Evolutionary conservation across 169 alveolate genomes (phyloP).

Genomic region (Eimeria tenella): DNA sequence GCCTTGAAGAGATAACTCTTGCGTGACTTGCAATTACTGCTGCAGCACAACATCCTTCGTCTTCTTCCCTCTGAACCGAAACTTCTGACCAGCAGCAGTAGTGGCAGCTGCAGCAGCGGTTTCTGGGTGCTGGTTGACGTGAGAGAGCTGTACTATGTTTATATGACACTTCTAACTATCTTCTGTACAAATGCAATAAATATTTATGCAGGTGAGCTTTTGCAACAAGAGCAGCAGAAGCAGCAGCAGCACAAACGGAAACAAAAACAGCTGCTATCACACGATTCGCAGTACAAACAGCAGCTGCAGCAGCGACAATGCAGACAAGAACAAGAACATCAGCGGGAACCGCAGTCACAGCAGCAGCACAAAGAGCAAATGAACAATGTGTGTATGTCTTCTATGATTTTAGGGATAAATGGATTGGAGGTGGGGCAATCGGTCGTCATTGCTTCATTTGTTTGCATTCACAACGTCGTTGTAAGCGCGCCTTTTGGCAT

Average conservation of each 20-base stretch:
- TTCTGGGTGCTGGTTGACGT: conserved; percentile 25
- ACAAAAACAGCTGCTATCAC: background rate
- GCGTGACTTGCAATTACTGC: background rate
- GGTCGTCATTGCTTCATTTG: conserved; percentile 89
- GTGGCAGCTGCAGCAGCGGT: conserved; percentile 17
- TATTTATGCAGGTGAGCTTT: conserved; percentile 89
- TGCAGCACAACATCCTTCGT: background rate
- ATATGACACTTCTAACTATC: conserved; percentile 90
- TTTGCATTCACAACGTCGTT: conserved; percentile 90
- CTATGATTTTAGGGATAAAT: conserved; percentile 89
- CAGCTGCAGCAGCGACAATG: background rate
- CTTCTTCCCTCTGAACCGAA: background rate
- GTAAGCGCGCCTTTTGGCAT: conserved; percentile 72
- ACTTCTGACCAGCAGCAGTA: conserved; percentile 15
- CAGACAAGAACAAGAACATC: background rate
- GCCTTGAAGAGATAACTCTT: background rate
- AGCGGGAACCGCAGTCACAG: background rate
- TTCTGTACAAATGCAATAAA: conserved; percentile 96
- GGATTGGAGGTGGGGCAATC: conserved; percentile 97
- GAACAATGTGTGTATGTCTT: background rate
- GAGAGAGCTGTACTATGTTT: conserved; percentile 86
- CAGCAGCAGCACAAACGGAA: background rate
- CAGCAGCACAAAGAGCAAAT: background rate
- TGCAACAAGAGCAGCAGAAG: background rate
- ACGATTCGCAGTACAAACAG: background rate